Conservation (phyloP, 208 protist species). For the Vickermania spadyakhi region DNA sequence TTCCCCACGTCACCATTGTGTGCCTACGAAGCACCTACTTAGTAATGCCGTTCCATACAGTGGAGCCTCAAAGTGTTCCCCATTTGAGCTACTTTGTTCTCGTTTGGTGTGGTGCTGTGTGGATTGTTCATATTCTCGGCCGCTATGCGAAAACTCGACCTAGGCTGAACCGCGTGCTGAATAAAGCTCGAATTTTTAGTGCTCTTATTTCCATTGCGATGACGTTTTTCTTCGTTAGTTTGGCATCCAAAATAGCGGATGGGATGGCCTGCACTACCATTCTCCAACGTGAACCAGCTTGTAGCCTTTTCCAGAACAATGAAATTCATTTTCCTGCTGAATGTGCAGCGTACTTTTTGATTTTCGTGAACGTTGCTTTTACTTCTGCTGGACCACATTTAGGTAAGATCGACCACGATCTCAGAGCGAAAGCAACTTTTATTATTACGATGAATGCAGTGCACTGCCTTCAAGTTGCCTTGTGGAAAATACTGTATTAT, state of each 20-base stretch:
- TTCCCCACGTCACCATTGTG: slow-evolving; percentile 30
- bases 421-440: slow-evolving; percentile 32
- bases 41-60: slow-evolving; percentile 49
- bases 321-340: not conserved
- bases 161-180: not conserved
- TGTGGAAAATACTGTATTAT: slow-evolving; percentile 75
- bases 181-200: not conserved
- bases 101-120: not conserved
- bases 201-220: slow-evolving; percentile 5
- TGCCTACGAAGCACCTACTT: slow-evolving; percentile 42
- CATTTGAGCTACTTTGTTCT: slow-evolving; percentile 12
- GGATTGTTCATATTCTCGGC: not conserved
- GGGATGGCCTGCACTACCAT: slow-evolving; percentile 52
- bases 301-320: slow-evolving; percentile 11
- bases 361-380: slow-evolving; percentile 29
- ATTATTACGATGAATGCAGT: slow-evolving; percentile 13
- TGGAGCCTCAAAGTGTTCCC: slow-evolving; percentile 8
- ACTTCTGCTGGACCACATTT: slow-evolving; percentile 6
- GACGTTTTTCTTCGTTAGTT: slow-evolving; percentile 28
- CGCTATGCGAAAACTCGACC: not conserved
- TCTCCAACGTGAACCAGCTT: slow-evolving; percentile 39
- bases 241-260: slow-evolving; percentile 43
- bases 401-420: slow-evolving; percentile 29
- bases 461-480: slow-evolving; percentile 29
- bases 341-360: slow-evolving; percentile 8